Percentiles rank a stretch among this genome's conserved stretches.
Conservation (phyloP, 805 yeast species). For the Wickerhamia fluorescens region DNA sequence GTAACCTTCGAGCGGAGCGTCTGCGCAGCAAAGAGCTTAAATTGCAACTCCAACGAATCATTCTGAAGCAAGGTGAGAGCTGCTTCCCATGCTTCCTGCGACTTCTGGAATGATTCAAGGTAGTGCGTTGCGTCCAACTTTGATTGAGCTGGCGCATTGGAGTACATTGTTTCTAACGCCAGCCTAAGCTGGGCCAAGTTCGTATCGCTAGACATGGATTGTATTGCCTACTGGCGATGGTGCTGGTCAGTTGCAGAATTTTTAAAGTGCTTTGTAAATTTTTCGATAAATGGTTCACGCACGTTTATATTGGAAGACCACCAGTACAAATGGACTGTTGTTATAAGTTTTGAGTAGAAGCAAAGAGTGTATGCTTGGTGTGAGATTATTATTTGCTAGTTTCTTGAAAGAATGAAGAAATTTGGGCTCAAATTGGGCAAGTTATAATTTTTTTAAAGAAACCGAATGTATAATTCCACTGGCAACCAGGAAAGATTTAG, state of each 20-base stretch:
- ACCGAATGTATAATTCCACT: too few species aligned
- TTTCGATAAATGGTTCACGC: too few species aligned
- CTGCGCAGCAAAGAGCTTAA: constrained; percentile 83
- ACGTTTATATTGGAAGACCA: too few species aligned
- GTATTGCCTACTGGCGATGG: too few species aligned
- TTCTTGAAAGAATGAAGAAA: too few species aligned
- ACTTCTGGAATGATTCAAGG: constrained; percentile 78
- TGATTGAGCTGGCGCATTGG: constrained; percentile 36
- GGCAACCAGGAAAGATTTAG: too few species aligned
- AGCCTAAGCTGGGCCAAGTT: constrained; percentile 23
- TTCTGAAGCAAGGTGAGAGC: constrained; percentile 47
- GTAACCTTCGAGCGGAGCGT: constrained; percentile 80
- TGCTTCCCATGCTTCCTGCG: constrained; percentile 72
- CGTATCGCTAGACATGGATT: neutral
- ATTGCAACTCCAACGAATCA: constrained; percentile 37
- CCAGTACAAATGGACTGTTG: too few species aligned
- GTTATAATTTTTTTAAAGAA: too few species aligned
- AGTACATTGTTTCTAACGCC: constrained; percentile 45
- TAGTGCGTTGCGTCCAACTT: constrained; percentile 45
- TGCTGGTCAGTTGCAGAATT: constrained; percentile 2
- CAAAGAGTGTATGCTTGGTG: too few species aligned
- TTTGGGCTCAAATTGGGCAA: too few species aligned
- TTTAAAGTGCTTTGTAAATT: constrained; percentile 2
- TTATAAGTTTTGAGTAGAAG: too few species aligned
- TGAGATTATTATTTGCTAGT: too few species aligned